Conservation (phyloP, 2,329 filamentous ascomycete genomes). For the Pseudocercospora pini-densiflorae region DNA sequence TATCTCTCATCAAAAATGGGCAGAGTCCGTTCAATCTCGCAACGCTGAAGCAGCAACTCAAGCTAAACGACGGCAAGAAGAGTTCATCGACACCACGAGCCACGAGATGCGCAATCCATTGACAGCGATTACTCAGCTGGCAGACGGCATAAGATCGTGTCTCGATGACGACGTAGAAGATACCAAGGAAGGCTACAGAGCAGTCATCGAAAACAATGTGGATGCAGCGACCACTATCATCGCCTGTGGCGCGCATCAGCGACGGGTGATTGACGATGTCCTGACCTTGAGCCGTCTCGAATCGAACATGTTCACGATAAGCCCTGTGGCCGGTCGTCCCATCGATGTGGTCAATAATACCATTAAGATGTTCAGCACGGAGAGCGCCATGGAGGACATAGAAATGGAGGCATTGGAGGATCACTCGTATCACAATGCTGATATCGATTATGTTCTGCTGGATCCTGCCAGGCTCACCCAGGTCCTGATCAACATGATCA, state of each 20-base stretch:
- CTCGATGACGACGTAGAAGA: slow-evolving; percentile 11
- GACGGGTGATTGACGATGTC: slow-evolving; percentile 53
- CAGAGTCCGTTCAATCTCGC: slow-evolving; percentile 31
- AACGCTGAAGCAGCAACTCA: slow-evolving; percentile 23
- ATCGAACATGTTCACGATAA: slow-evolving; percentile 42
- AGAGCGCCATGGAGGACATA: slow-evolving; percentile 42
- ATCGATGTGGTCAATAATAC: slow-evolving; percentile 40
- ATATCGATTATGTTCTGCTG: slow-evolving; percentile 25
- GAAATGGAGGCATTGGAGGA: slow-evolving; percentile 26
- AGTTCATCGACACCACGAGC: slow-evolving; percentile 21
- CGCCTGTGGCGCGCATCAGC: slow-evolving; percentile 37
- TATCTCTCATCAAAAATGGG: slow-evolving; percentile 38
- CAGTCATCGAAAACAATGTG: slow-evolving; percentile 23
- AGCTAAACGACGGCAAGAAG: slow-evolving; percentile 37
- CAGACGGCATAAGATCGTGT: slow-evolving; percentile 44
- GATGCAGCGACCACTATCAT: slow-evolving; percentile 39
- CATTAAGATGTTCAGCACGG: slow-evolving; percentile 46
- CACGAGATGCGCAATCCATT: slow-evolving; percentile 44
- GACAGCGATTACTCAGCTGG: slow-evolving; percentile 48
- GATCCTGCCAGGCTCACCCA: slow-evolving; percentile 30
- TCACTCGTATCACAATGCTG: slow-evolving; percentile 8
- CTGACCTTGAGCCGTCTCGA: slow-evolving; percentile 49
- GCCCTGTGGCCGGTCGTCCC: slow-evolving; percentile 42
- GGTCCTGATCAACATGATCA: slow-evolving; percentile 29
- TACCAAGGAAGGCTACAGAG: slow-evolving; percentile 2